phyloP scores from a whole-genome alignment of 176 grass and related monocot species.

The Typha latifolia region DNA sequence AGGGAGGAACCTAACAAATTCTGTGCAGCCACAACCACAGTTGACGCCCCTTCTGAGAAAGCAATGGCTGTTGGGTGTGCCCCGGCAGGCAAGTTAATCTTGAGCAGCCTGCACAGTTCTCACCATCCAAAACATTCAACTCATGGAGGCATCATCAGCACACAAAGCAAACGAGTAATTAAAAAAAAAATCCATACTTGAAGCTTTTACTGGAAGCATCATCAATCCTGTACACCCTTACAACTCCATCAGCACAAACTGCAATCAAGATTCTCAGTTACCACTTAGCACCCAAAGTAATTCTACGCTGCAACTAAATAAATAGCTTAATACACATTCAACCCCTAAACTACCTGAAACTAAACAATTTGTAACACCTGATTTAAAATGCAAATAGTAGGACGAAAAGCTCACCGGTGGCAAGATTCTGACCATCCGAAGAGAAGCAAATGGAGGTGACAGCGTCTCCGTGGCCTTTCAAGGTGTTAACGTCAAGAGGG shows the following conservation, averaged over 20 bases:
- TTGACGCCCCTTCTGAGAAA: slow-evolving; percentile 71
- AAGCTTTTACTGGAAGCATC: slow-evolving; percentile 92
- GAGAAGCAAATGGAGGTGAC: slow-evolving; percentile 80
- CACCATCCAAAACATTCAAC: background rate
- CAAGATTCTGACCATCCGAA: slow-evolving; percentile 47
- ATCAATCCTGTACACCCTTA: slow-evolving; percentile 75
- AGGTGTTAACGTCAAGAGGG: slow-evolving; percentile 74
- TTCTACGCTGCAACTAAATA: too few species aligned
- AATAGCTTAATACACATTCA: background rate
- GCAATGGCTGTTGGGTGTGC: slow-evolving; percentile 67
- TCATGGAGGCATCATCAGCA: background rate
- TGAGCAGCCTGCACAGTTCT: slow-evolving; percentile 45
- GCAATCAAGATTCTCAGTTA: background rate
- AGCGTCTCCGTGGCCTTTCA: slow-evolving; percentile 67
- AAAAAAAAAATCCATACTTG: slow-evolving; percentile 38
- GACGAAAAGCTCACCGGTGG: slow-evolving; percentile 45
- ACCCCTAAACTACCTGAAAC: background rate
- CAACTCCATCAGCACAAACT: slow-evolving; percentile 83
- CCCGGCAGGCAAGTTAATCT: slow-evolving; percentile 83
- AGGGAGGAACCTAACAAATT: slow-evolving; percentile 64
- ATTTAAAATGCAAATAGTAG: background rate
- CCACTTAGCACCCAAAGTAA: too few species aligned
- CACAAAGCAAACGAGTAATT: background rate
- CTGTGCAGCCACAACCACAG: slow-evolving; percentile 80
- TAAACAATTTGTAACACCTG: too few species aligned